Evolutionary conservation across 495 filamentous ascomycete genomes (phyloP).

Genomic region (Parmelia sp.): DNA sequence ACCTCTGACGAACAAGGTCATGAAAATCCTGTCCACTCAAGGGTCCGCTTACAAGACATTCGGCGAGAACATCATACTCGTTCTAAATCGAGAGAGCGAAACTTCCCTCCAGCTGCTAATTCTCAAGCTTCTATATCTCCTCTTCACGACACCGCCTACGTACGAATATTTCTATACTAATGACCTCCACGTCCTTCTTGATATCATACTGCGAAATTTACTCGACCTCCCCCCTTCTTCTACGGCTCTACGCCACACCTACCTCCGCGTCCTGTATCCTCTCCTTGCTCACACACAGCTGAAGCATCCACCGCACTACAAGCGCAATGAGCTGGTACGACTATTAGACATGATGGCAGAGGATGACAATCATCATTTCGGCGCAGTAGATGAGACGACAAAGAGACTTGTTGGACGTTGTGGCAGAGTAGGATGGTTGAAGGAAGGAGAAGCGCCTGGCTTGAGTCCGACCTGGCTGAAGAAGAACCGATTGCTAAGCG

Average conservation of each 20-base stretch:
- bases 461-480: constrained; percentile 32
- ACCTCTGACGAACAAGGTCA: constrained; percentile 82
- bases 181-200: constrained; percentile 86
- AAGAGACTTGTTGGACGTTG: constrained; percentile 76
- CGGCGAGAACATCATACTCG: constrained; percentile 93
- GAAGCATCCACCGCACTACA: constrained; percentile 78
- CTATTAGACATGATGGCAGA: constrained; percentile 60
- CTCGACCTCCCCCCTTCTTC: constrained; percentile 84
- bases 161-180: constrained; percentile 99
- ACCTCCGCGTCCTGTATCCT: constrained; percentile 90
- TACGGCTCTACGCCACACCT: constrained; percentile 82
- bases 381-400: constrained; percentile 86
- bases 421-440: constrained; percentile 75
- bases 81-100: constrained; percentile 93
- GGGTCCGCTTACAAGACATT: constrained; percentile 85
- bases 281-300: constrained; percentile 88
- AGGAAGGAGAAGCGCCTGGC: constrained; percentile 38
- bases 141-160: constrained; percentile 85
- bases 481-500: constrained; percentile 36
- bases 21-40: constrained; percentile 76
- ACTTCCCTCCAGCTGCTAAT: constrained; percentile 90
- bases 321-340: constrained; percentile 73
- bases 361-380: constrained; percentile 64
- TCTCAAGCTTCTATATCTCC: constrained; percentile 86
- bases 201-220: constrained; percentile 93